Evolutionary conservation across 1,139 yeast species (phyloP), one percentile per base, ranked within the genome.

Genomic region (Sugiyamaella japonica): DNA sequence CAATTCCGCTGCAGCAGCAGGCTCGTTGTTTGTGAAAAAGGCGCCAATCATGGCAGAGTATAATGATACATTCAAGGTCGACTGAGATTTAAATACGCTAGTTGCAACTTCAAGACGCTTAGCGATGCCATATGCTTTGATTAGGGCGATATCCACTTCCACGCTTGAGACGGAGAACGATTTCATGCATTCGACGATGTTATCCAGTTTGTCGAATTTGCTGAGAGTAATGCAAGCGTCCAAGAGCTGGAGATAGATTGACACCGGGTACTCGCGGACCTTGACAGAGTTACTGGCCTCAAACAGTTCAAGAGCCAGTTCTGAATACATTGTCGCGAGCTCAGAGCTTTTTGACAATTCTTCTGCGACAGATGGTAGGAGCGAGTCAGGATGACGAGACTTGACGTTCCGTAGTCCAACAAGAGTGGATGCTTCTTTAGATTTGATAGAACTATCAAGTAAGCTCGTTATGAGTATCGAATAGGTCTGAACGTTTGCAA

Each of bases 41-140:
- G 72, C 70, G 13, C 61, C 62, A n/a, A 71, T 56, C 52, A 72
- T 59, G n/a, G 69, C 66, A 8, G 64, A 55, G 48, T 68, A 66
- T 38, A 52, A 44, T 15, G 50, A 44, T 2, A 28, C 44, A 6
- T 43, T n/a, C 6, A 32, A 29, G 13, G 15, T n/a, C 5, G 45
- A 17, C 40, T 25, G 17, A 13, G 29, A 13, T 2, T 48, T 41
- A 31, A 61, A 59, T 10, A 57, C 25, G 4, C 41, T 56, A n/a
- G 54, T 39, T 9, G 63, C 65, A 5, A 54, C 55, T 3, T 48
- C 50, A 9, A 61, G 32, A 39, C 61, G 61, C 7, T 58, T 56
- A 32, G 46, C 53, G 34, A 50, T 42, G 7, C 65, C 66, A 44
- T 57, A 58, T 6, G 63, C 61, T 20, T 49, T 45, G 40, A 63